Evolutionary conservation across 352 stramenopile species (phyloP).

Genomic region (Halophytophthora polymorphica): DNA sequence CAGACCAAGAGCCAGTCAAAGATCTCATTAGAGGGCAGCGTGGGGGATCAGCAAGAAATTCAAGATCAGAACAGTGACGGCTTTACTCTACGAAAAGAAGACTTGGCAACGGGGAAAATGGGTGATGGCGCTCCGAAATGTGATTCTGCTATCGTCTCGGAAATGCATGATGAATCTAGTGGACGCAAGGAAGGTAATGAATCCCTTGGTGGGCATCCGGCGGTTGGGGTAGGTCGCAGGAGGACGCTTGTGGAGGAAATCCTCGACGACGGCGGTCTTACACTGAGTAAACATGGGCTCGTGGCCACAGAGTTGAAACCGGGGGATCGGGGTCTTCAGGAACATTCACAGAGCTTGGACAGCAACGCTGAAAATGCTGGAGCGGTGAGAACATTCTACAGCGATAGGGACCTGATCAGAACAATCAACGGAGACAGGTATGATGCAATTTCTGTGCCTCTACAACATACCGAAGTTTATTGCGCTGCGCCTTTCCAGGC

Average conservation of each 20-base stretch:
- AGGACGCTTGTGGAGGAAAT: constrained; percentile 23
- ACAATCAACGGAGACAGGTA: too few relatives aligned
- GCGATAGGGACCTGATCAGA: too few relatives aligned
- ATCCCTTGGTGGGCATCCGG: too few relatives aligned
- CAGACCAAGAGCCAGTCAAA: constrained; percentile 14
- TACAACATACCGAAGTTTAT: constrained; percentile 1
- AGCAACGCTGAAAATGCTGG: neutral
- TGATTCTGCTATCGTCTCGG: too few relatives aligned
- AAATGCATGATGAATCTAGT: too few relatives aligned
- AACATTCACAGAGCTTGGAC: neutral
- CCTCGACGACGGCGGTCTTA: constrained; percentile 7
- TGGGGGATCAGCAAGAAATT: neutral
- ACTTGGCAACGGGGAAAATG: too few relatives aligned
- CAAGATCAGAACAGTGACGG: constrained; percentile 2
- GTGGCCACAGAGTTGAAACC: neutral
- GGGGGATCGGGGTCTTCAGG: neutral
- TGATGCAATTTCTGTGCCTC: too few relatives aligned
- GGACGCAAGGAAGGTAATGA: too few relatives aligned
- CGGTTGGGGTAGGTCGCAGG: neutral
- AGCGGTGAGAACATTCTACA: too few relatives aligned
- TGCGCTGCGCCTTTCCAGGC: neutral
- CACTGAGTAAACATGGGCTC: constrained; percentile 10
- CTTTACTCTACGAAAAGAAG: neutral
- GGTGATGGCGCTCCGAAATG: too few relatives aligned
- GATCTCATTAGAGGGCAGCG: constrained; percentile 1